Conservation (phyloP, 257 asterid genomes). For the Salvia miltiorrhiza region DNA sequence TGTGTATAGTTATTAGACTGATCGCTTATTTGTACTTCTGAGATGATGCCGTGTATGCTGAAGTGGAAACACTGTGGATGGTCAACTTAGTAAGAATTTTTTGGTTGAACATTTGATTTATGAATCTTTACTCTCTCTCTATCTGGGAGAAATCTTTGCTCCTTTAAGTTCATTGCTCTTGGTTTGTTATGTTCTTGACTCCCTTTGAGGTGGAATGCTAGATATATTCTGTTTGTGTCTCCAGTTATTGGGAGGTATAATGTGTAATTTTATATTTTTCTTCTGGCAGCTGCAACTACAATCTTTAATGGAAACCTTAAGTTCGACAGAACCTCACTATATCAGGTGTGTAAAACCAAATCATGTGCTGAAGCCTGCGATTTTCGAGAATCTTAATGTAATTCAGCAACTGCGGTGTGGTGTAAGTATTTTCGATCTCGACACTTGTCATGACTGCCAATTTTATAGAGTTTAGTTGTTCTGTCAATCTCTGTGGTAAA, state of each 20-base stretch:
- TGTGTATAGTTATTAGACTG: background rate
- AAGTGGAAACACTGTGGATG: slow-evolving; percentile 1
- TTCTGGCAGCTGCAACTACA: slow-evolving; percentile 82
- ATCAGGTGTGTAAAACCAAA: slow-evolving; percentile 94
- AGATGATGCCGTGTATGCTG: background rate
- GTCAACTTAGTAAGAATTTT: background rate
- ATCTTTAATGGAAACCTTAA: slow-evolving; percentile 86
- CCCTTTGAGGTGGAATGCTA: background rate
- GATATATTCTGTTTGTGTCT: slow-evolving; percentile 3
- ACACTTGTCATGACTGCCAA: slow-evolving; percentile 18
- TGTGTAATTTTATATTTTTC: slow-evolving; percentile 20
- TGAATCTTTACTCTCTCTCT: background rate
- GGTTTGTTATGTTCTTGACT: background rate
- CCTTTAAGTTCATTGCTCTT: background rate
- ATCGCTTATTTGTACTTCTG: slow-evolving; percentile 2
- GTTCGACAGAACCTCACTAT: slow-evolving; percentile 85
- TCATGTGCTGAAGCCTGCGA: slow-evolving; percentile 78
- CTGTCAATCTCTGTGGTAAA: slow-evolving; percentile 12
- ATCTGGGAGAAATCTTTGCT: background rate
- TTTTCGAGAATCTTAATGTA: slow-evolving; percentile 74
- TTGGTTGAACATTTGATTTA: background rate
- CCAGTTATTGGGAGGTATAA: slow-evolving; percentile 18
- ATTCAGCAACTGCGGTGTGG: slow-evolving; percentile 94
- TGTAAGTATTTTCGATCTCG: slow-evolving; percentile 53
- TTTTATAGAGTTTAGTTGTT: background rate